These are phyloP conservation scores for Penicillium griseofulvum DNA, from an alignment of 2,329 filamentous ascomycete species.

Conservation along the genomic window DNA sequence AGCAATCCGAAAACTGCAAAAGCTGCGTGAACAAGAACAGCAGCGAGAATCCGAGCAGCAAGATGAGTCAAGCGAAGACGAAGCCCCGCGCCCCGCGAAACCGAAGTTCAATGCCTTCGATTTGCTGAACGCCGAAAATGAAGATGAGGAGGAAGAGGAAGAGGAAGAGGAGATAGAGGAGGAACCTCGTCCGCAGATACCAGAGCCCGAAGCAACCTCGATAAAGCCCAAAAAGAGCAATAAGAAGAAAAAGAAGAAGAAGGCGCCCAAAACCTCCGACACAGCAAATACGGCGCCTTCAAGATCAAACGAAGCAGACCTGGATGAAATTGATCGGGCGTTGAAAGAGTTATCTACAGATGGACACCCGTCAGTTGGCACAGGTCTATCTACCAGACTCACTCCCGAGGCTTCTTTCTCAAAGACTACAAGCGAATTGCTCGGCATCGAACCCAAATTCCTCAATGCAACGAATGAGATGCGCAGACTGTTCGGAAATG, in stretches of 20 bases:
- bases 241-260: constrained; percentile 62
- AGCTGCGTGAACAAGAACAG: constrained; percentile 58
- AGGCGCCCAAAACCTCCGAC: constrained; percentile 36
- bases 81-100: constrained; percentile 35
- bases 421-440: constrained; percentile 50
- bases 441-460: constrained; percentile 66
- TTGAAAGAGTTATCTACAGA: constrained; percentile 58
- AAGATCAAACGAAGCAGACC: constrained; percentile 30
- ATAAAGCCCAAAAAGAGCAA: constrained; percentile 47
- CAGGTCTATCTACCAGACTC: constrained; percentile 32
- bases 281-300: constrained; percentile 18
- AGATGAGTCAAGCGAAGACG: constrained; percentile 43
- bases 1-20: constrained; percentile 63
- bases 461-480: constrained; percentile 91
- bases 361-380: constrained; percentile 19
- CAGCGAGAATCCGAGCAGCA: constrained; percentile 44
- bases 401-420: constrained; percentile 33
- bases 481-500: constrained; percentile 68
- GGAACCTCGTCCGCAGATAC: constrained; percentile 26
- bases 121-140: constrained; percentile 48
- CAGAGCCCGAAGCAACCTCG: constrained; percentile 20
- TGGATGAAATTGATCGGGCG: constrained; percentile 67
- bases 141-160: constrained; percentile 40
- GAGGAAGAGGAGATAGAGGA: constrained; percentile 24
- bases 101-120: constrained; percentile 55